These are phyloP conservation scores for Microglena sp. DNA, from an alignment of 139 green algal genomes.

Conservation along the genomic window DNA sequence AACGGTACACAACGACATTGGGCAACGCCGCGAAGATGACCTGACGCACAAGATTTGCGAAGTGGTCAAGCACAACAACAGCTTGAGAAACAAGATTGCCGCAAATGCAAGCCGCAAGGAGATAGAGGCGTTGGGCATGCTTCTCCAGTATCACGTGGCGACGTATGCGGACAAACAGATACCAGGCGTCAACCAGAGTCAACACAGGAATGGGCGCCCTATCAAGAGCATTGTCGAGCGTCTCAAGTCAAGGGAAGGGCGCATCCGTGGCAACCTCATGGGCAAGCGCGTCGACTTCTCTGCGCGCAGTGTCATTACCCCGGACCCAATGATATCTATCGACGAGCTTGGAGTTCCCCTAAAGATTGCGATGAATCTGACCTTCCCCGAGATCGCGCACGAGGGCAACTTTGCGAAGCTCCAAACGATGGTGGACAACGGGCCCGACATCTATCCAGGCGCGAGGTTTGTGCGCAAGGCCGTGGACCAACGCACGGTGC, in stretches of 20 bases:
- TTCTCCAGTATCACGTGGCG: constrained; percentile 72
- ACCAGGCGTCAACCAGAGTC: constrained; percentile 17
- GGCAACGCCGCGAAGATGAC: constrained; percentile 74
- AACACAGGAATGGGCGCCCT: constrained; percentile 48
- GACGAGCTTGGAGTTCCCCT: constrained; percentile 94
- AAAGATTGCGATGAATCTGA: constrained; percentile 91
- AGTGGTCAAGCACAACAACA: constrained; percentile 82
- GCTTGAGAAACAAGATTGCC: constrained; percentile 56
- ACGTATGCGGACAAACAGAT: constrained; percentile 91
- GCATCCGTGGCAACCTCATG: constrained; percentile 96
- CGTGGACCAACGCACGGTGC: constrained; percentile 42
- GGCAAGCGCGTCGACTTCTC: constrained; percentile 96
- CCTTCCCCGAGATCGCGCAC: constrained; percentile 85
- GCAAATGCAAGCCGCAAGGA: constrained; percentile 63
- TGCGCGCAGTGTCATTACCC: constrained; percentile 87
- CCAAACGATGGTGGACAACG: constrained; percentile 77
- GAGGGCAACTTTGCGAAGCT: constrained; percentile 59
- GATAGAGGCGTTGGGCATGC: constrained; percentile 6
- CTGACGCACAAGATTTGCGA: constrained; percentile 88
- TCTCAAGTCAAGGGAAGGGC: constrained; percentile 58
- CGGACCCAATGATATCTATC: constrained; percentile 90
- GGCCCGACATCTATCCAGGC: constrained; percentile 79
- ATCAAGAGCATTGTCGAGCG: constrained; percentile 91
- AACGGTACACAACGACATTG: constrained; percentile 39
- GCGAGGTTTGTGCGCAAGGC: constrained; percentile 82